Evolutionary conservation across 768 basidiomycete genomes (phyloP).

Genomic region (Hydnomerulius pinastri): DNA sequence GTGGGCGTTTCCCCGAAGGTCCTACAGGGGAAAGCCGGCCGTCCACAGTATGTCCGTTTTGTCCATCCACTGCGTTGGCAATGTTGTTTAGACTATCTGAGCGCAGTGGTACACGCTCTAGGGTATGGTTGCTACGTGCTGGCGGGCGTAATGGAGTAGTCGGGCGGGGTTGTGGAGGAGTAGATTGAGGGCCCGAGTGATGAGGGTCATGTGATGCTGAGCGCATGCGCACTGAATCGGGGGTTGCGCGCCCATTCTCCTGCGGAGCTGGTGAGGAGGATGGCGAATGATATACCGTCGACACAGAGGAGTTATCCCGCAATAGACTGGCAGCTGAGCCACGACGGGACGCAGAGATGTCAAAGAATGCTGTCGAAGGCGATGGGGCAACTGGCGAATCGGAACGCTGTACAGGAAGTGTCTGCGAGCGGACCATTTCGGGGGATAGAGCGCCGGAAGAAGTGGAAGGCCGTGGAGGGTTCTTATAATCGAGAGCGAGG

Average conservation of each 20-base stretch:
- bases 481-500: slow-evolving; percentile 35
- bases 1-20: slow-evolving; percentile 3
- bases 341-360: slow-evolving; percentile 16
- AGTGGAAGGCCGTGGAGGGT: slow-evolving; percentile 2
- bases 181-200: slow-evolving; percentile 1
- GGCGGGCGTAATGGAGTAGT: slow-evolving; percentile 16
- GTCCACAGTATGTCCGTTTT: slow-evolving; percentile 1
- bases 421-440: slow-evolving; percentile 34
- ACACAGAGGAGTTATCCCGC: slow-evolving; percentile 29
- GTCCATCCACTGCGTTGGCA: background rate
- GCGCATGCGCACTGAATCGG: slow-evolving; percentile 44
- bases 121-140: slow-evolving; percentile 31
- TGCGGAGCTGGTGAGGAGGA: slow-evolving; percentile 40
- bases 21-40: slow-evolving; percentile 15
- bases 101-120: slow-evolving; percentile 38
- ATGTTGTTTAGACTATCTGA: slow-evolving; percentile 29
- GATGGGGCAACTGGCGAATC: slow-evolving; percentile 26
- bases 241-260: slow-evolving; percentile 33
- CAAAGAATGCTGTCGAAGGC: slow-evolving; percentile 16
- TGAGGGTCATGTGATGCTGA: slow-evolving; percentile 35
- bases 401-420: slow-evolving; percentile 22
- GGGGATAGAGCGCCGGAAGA: slow-evolving; percentile 17
- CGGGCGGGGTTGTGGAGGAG: background rate
- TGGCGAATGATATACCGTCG: slow-evolving; percentile 36
- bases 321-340: slow-evolving; percentile 26